These are phyloP conservation scores for Chalaropsis ovoidea DNA, from an alignment of 2,329 filamentous ascomycete species.

Conservation along the genomic window DNA sequence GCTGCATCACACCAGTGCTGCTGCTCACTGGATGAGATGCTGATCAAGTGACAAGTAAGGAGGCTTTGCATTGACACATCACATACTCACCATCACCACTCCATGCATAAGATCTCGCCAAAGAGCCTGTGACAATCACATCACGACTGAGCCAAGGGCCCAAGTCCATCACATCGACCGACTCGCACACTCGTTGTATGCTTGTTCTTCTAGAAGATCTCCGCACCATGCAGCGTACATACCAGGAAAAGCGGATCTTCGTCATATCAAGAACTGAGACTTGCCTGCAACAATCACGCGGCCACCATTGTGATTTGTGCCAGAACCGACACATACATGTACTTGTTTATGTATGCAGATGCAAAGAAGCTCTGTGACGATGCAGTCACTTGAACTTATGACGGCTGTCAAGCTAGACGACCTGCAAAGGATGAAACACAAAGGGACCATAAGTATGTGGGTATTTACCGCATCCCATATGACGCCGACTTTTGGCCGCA, in stretches of 20 bases:
- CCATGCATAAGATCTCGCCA: background rate
- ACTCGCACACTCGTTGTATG: too few species aligned
- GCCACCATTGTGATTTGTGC: background rate
- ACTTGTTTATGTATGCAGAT: background rate
- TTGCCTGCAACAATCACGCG: background rate
- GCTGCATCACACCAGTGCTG: too few species aligned
- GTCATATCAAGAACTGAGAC: too few species aligned
- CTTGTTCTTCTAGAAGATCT: background rate
- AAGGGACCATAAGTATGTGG: background rate
- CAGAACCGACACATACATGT: background rate
- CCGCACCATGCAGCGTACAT: background rate
- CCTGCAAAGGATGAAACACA: background rate
- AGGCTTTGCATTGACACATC: too few species aligned
- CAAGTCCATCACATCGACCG: too few species aligned
- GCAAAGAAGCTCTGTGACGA: background rate
- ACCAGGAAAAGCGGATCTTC: too few species aligned
- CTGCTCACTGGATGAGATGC: too few species aligned
- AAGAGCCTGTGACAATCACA: background rate
- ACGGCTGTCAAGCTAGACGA: background rate
- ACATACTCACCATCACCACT: too few species aligned
- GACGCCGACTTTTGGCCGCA: background rate
- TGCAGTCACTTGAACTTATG: background rate
- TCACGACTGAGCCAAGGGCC: background rate
- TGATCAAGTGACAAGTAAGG: too few species aligned
- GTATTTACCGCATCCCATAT: background rate